Base-by-base conservation (phyloP, 768 basidiomycete species). In the Termitomyces sp. region DNA sequence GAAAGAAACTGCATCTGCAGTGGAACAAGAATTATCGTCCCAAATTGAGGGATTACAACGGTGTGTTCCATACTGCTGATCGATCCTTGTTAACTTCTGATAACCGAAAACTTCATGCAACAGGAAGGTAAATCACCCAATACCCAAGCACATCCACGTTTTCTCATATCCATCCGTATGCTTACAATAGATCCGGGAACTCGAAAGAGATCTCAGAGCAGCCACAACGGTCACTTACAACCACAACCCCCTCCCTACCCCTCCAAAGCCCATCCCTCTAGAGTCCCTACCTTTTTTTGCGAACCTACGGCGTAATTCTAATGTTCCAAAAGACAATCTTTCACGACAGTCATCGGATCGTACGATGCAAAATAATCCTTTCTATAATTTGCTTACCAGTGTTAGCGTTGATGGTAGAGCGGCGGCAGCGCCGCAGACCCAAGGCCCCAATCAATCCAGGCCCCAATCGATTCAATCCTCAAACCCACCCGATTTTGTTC, bases 241-340 rank as follows among this genome's bases (percentile, higher is more conserved):
- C 48, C 64, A 65, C 38, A 83, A 83, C 60, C 83, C 83, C 4
- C 73, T 84, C 19, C 82, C 82, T 22, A 65, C 70, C 41, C 82
- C 82, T n/a, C 82, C 82, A 12, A 74, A 78, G 53, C 82, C 80
- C 2, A 65, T 82, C 8, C 71, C 77, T 9, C 66, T 76, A 10
- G 76, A 78, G 24, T 69, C 71, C 40, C 68, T 79, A 19, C 75
- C 78, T 11, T 49, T 71, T 11, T 74, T 78, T 51, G 68, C 71
- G 17, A 71, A 74, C 45, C 38, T 38, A 38, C 53, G 53, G 42
- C 45, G 53, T 46, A 51, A 55, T 7, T 26, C 28, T 26, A 52
- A 38, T 42, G 22, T 50, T 37, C n/a, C 50, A 30, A 45, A 37
- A 21, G 38, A 37, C 32, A 41, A 28, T 10, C 4, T 15, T 21